These are phyloP conservation scores for Tardiomyces blankii DNA, from an alignment of 1,139 yeast species.

Conservation along the genomic window DNA sequence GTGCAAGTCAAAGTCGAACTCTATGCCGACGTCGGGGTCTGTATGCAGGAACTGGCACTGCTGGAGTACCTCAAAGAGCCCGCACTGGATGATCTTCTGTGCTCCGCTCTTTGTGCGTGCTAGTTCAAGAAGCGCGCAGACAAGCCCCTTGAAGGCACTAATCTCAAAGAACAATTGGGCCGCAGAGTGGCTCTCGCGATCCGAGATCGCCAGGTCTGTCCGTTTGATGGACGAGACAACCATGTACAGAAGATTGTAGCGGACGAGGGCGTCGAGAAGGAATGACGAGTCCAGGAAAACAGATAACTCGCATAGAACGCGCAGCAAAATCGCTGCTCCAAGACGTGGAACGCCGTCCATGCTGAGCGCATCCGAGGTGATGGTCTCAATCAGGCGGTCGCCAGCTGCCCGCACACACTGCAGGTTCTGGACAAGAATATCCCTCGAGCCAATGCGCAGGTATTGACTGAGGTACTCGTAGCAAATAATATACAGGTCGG, in stretches of 20 bases:
- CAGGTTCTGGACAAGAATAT: slow-evolving; percentile 29
- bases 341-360: slow-evolving; percentile 73
- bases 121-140: slow-evolving; percentile 59
- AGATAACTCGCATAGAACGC: slow-evolving; percentile 53
- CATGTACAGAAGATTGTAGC: slow-evolving; percentile 53
- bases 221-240: slow-evolving; percentile 58
- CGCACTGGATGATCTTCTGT: slow-evolving; percentile 61
- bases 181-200: slow-evolving; percentile 4
- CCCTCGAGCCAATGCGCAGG: slow-evolving; percentile 3
- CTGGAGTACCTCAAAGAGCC: slow-evolving; percentile 47
- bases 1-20: slow-evolving; percentile 18
- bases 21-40: slow-evolving; percentile 70
- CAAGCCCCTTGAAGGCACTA: slow-evolving; percentile 62
- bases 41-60: slow-evolving; percentile 46
- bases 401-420: slow-evolving; percentile 48
- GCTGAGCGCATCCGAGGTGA: slow-evolving; percentile 68
- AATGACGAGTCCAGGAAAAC: slow-evolving; percentile 39
- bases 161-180: slow-evolving; percentile 46
- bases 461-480: slow-evolving; percentile 47
- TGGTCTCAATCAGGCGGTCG: slow-evolving; percentile 47
- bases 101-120: slow-evolving; percentile 76
- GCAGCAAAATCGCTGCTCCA: slow-evolving; percentile 66
- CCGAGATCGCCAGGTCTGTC: slow-evolving; percentile 49
- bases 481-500: slow-evolving; percentile 67
- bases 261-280: slow-evolving; percentile 48